Evolutionary conservation across 768 basidiomycete species (phyloP).

Genomic region (Tylopilus vinaceipallidus): DNA sequence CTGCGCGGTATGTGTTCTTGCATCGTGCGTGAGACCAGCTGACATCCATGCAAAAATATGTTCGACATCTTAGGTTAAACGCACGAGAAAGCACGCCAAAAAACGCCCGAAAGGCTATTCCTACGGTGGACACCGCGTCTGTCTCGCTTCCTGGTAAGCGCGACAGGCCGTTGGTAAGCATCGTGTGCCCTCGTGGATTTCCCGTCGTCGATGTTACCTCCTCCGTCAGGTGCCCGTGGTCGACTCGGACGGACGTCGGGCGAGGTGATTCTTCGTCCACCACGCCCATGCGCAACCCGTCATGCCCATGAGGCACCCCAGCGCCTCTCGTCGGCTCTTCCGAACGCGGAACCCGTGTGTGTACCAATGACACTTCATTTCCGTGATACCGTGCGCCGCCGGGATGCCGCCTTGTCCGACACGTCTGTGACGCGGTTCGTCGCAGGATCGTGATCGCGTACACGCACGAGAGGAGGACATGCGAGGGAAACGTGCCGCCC

Average conservation of each 20-base stretch:
- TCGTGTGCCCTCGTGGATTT: too few relatives aligned
- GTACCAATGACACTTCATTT: too few relatives aligned
- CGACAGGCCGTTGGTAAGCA: too few relatives aligned
- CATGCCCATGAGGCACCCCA: not conserved
- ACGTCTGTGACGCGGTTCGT: too few relatives aligned
- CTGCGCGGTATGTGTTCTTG: conserved; percentile 13
- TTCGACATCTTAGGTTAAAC: not conserved
- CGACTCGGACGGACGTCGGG: not conserved
- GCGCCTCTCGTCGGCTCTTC: not conserved
- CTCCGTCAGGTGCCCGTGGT: not conserved
- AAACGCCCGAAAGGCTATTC: not conserved
- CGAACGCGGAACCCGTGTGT: too few relatives aligned
- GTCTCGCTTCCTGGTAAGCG: too few relatives aligned
- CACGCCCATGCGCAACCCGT: not conserved
- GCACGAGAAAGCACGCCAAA: not conserved
- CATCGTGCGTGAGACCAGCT: conserved; percentile 7
- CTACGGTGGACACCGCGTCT: too few relatives aligned
- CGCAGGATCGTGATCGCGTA: too few relatives aligned
- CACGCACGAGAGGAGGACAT: too few relatives aligned
- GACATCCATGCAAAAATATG: not conserved
- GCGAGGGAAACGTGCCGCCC: too few relatives aligned
- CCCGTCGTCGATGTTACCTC: not conserved
- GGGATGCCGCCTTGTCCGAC: too few relatives aligned
- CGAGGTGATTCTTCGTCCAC: not conserved
- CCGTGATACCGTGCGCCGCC: too few relatives aligned